phyloP scores from a whole-genome alignment of 2,329 filamentous ascomycete genomes.

The Ramularia endophylla region DNA sequence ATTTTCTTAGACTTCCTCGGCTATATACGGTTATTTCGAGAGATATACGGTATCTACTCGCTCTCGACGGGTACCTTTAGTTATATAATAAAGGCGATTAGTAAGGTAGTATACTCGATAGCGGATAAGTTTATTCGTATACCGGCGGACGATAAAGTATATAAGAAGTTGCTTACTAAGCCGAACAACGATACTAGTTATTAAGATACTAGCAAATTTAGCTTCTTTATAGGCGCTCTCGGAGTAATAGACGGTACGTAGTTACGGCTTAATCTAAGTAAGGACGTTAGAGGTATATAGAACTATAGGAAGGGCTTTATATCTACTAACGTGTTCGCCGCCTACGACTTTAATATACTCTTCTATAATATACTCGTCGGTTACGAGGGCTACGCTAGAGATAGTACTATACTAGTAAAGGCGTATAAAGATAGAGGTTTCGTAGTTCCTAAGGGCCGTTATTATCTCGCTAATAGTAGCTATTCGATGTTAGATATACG shows the following conservation, averaged over 20 bases:
- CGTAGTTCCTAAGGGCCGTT: neutral
- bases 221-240: neutral
- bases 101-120: neutral
- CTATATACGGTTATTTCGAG: neutral
- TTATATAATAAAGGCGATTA: neutral
- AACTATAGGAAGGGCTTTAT: constrained; percentile 1
- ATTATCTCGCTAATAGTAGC: constrained; percentile 1
- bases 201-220: neutral
- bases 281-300: constrained; percentile 1
- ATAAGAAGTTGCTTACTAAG: neutral
- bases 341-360: neutral
- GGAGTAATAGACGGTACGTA: neutral
- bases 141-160: neutral
- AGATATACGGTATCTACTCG: neutral
- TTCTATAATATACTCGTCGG: constrained; percentile 1
- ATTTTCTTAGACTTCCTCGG: neutral
- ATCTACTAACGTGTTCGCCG: constrained; percentile 1
- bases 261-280: neutral
- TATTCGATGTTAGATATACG: neutral
- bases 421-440: neutral
- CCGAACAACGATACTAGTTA: neutral
- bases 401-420: constrained; percentile 4
- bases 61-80: neutral
- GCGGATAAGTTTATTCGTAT: neutral
- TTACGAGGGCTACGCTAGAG: neutral